phyloP scores from a whole-genome alignment of 345 rosid genomes.

The Viola odorata region DNA sequence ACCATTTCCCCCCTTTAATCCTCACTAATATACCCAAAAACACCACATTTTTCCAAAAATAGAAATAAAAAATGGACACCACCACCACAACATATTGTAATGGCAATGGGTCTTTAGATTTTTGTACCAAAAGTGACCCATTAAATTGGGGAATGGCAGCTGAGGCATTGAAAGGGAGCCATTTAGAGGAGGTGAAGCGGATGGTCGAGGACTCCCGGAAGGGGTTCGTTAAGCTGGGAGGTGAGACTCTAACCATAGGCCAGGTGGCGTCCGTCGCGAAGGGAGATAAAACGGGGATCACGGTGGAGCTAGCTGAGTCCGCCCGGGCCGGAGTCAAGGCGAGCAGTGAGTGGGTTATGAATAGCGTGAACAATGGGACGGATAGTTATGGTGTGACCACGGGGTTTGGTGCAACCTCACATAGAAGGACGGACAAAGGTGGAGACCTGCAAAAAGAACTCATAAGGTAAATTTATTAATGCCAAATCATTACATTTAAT shows the following conservation, averaged over 20 bases:
- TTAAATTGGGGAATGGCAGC: constrained; percentile 64
- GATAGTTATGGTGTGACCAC: constrained; percentile 30
- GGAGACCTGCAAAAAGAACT: constrained; percentile 26
- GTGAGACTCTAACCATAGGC: constrained; percentile 66
- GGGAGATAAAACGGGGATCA: constrained; percentile 1
- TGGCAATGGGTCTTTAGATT: background rate
- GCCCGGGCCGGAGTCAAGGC: constrained; percentile 16
- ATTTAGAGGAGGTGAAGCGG: constrained; percentile 68
- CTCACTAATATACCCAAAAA: background rate
- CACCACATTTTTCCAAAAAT: background rate
- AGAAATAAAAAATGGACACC: constrained; percentile 3
- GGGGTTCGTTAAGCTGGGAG: constrained; percentile 55
- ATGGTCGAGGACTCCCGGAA: constrained; percentile 65
- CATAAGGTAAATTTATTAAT: constrained; percentile 10
- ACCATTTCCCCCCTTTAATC: background rate
- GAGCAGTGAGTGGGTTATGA: constrained; percentile 28
- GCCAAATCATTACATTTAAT: background rate
- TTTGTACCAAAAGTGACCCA: constrained; percentile 35
- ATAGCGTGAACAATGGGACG: constrained; percentile 20
- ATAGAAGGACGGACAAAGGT: constrained; percentile 24
- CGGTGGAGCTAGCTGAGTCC: constrained; percentile 19
- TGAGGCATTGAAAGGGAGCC: constrained; percentile 71
- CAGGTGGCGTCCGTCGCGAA: constrained; percentile 61
- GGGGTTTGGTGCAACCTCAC: constrained; percentile 27
- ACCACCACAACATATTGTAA: background rate